These are phyloP conservation scores for Chaetomiaceae sp. DNA, from an alignment of 2,329 filamentous ascomycete species.

Conservation along the genomic window DNA sequence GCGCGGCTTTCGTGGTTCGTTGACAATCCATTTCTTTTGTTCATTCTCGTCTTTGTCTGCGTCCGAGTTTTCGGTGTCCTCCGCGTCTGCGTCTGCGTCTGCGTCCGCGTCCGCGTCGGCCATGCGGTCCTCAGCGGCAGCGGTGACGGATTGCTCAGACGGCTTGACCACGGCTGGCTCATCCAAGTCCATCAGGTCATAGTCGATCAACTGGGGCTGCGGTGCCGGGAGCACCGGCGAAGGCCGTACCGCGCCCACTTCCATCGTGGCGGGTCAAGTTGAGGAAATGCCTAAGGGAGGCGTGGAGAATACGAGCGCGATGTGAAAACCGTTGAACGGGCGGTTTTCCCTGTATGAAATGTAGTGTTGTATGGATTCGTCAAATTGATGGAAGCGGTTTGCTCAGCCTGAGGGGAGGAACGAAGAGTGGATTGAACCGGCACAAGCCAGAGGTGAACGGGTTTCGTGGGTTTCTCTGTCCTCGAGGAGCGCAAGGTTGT, in stretches of 20 bases:
- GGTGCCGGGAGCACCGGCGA: neutral
- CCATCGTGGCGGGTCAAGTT: neutral
- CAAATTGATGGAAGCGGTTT: no score
- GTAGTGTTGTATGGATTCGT: no score
- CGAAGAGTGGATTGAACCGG: no score
- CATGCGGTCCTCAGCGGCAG: neutral
- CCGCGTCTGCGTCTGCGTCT: conserved; percentile 15
- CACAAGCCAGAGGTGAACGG: no score
- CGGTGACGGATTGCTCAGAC: neutral
- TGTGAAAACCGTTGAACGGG: neutral
- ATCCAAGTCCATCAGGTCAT: conserved; percentile 9
- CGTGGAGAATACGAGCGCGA: neutral
- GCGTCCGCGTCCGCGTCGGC: neutral
- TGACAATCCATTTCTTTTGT: conserved; percentile 23
- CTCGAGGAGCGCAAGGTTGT: no score
- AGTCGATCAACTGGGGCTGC: neutral
- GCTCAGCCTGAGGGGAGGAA: no score
- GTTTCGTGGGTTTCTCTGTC: no score
- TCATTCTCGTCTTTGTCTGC: conserved; percentile 22
- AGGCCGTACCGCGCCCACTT: neutral
- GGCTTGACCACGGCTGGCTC: neutral
- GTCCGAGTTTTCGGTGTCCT: conserved; percentile 13
- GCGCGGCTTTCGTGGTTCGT: conserved; percentile 28
- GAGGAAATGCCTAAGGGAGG: neutral
- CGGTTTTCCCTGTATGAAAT: no score